A percentile compares a stretch with the other conserved stretches of the same genome.
These are phyloP conservation scores for Tylopilus sp. DNA, from an alignment of 768 basidiomycete genomes.

Conservation along the genomic window DNA sequence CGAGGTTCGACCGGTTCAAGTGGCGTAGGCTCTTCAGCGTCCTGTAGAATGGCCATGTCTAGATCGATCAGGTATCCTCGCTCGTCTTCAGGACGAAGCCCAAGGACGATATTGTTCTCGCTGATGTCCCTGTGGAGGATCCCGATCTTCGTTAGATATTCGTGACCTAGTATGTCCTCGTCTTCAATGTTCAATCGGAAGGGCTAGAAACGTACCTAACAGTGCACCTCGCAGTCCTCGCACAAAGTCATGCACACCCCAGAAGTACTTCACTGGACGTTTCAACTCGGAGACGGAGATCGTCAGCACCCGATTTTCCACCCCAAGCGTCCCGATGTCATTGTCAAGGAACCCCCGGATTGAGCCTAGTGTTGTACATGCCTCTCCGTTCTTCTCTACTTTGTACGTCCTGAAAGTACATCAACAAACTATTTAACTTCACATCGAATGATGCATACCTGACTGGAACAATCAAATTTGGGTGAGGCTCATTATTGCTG, in stretches of 20 bases:
- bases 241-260: background rate
- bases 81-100: background rate
- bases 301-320: background rate
- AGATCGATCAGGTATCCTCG: conserved; percentile 32
- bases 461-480: background rate
- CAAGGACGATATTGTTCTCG: background rate
- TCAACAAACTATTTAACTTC: background rate
- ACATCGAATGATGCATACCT: background rate
- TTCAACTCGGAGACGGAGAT: background rate
- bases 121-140: background rate
- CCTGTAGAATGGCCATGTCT: conserved; percentile 16
- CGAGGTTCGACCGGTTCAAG: too few species aligned
- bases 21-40: background rate
- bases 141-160: background rate
- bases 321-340: background rate
- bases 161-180: background rate
- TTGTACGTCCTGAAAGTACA: background rate
- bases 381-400: background rate
- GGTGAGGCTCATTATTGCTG: background rate
- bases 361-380: background rate
- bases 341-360: background rate
- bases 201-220: background rate
- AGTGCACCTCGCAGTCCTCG: background rate
- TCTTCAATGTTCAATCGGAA: background rate
- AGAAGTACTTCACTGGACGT: background rate